Evolutionary conservation across 306 rosid genomes (phyloP).

Genomic region (Sphenostylis stenocarpa): DNA sequence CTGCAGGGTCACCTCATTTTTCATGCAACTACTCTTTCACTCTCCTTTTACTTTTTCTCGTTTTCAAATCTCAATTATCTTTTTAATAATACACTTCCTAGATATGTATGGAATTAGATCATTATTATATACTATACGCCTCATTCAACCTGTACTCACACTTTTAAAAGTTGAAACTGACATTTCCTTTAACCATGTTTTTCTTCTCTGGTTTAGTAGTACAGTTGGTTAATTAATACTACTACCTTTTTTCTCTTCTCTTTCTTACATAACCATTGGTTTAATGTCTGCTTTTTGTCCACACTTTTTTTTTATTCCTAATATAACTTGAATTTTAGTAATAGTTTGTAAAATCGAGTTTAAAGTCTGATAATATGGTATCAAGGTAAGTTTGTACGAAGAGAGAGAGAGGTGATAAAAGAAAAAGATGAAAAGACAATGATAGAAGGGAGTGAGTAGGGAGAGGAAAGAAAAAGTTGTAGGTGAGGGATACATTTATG

Average conservation of each 20-base stretch:
- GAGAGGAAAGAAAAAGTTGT: too few species aligned
- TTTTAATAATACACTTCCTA: background rate
- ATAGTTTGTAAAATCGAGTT: too few species aligned
- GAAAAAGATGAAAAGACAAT: constrained; percentile 33
- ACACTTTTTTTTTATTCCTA: too few species aligned
- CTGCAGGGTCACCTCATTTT: constrained; percentile 23
- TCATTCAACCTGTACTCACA: background rate
- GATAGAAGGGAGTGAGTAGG: constrained; percentile 18
- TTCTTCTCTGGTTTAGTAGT: background rate
- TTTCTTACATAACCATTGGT: too few species aligned
- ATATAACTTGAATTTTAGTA: too few species aligned
- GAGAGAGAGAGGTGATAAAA: too few species aligned
- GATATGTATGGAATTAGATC: too few species aligned
- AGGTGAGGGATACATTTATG: constrained; percentile 43
- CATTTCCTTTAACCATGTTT: background rate
- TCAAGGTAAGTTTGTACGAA: too few species aligned
- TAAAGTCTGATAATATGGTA: too few species aligned
- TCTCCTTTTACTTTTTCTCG: background rate
- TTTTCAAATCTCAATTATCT: background rate
- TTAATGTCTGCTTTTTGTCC: too few species aligned
- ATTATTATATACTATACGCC: too few species aligned
- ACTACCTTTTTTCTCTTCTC: too few species aligned
- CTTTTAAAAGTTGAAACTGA: background rate
- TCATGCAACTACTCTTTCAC: background rate
- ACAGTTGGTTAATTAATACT: background rate